These are phyloP conservation scores for Dendrostoma leiphaemia DNA, from an alignment of 2,329 filamentous ascomycete genomes.

Conservation along the genomic window DNA sequence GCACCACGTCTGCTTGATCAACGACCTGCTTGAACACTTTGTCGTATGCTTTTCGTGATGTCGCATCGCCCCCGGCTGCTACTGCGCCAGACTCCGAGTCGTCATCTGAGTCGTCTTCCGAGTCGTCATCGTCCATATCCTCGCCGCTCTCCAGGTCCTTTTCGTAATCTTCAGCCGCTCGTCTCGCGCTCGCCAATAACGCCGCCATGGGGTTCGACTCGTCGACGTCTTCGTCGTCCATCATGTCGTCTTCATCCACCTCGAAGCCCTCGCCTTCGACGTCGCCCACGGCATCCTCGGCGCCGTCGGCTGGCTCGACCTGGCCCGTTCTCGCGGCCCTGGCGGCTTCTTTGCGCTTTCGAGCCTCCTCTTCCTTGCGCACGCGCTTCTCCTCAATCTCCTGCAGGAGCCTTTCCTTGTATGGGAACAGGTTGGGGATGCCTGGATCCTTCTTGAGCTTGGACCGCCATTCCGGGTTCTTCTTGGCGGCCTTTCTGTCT, in stretches of 20 bases:
- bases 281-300: conserved; percentile 43
- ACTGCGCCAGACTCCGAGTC: conserved; percentile 49
- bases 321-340: conserved; percentile 62
- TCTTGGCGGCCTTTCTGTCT: conserved; percentile 82
- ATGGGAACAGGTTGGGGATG: conserved; percentile 95
- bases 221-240: conserved; percentile 58
- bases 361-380: conserved; percentile 76
- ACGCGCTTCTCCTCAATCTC: conserved; percentile 90
- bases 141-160: conserved; percentile 60
- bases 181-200: conserved; percentile 79
- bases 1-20: conserved; percentile 82
- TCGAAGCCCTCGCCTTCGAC: conserved; percentile 44
- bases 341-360: conserved; percentile 68
- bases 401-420: conserved; percentile 91
- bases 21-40: conserved; percentile 95
- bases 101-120: conserved; percentile 54
- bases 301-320: conserved; percentile 36
- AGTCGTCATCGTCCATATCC: conserved; percentile 42
- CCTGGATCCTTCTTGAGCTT: conserved; percentile 97
- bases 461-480: conserved; percentile 96
- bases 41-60: conserved; percentile 84
- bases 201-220: conserved; percentile 86
- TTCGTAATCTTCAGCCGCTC: conserved; percentile 74
- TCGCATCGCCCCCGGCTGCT: conserved; percentile 50
- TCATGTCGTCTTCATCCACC: conserved; percentile 47